Conservation (phyloP, 1,139 yeast species). For the Petasospora rhodanensis region DNA sequence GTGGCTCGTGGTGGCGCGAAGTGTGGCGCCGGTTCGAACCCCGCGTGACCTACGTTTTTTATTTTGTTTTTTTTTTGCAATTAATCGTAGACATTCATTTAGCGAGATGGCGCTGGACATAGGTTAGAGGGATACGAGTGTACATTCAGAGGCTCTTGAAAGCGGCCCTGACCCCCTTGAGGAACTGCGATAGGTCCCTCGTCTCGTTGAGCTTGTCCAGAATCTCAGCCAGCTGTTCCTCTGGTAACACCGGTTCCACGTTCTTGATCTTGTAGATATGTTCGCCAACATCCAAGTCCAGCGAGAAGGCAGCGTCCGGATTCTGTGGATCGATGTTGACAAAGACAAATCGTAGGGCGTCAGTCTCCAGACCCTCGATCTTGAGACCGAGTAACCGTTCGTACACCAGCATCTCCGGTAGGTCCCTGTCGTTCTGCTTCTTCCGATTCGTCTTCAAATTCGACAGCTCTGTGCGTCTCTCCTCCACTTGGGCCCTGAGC, state of each 20-base stretch:
- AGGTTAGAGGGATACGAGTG: background rate
- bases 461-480: conserved; percentile 27
- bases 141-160: conserved; percentile 14
- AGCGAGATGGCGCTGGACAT: background rate
- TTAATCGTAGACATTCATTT: background rate
- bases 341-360: conserved; percentile 38
- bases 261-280: conserved; percentile 32
- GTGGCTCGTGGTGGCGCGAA: no score
- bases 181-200: conserved; percentile 37
- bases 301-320: conserved; percentile 34
- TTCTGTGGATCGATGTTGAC: conserved; percentile 40
- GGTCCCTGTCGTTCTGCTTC: conserved; percentile 34
- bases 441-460: conserved; percentile 28
- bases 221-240: conserved; percentile 24
- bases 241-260: conserved; percentile 33
- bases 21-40: no score
- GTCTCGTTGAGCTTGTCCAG: conserved; percentile 34
- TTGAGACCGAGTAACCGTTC: conserved; percentile 44
- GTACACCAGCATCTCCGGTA: conserved; percentile 34
- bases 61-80: background rate
- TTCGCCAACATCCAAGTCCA: conserved; percentile 37
- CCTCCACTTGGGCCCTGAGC: conserved; percentile 30
- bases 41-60: no score
- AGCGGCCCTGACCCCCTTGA: conserved; percentile 33
- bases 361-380: conserved; percentile 38